Evolutionary conservation across 371 early-diverging fungal species (phyloP).

Genomic region (Catenaria anguillulae): DNA sequence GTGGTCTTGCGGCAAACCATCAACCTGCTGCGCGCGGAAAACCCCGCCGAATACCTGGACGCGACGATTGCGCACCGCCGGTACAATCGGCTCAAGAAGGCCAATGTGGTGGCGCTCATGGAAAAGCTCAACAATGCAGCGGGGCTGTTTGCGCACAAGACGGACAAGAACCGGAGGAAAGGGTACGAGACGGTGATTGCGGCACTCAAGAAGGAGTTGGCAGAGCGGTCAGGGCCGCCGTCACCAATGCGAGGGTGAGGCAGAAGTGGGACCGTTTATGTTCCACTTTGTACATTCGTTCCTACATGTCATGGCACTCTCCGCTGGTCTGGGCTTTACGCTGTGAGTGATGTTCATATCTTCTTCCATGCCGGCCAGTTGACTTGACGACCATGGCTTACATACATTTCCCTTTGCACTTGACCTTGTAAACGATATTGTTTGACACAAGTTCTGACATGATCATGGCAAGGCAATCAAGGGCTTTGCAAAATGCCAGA

Average conservation of each 20-base stretch:
- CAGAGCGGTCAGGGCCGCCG: neutral
- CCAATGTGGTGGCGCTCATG: slow-evolving; percentile 47
- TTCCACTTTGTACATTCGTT: too few species aligned
- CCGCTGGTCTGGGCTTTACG: too few species aligned
- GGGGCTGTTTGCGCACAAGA: slow-evolving; percentile 6
- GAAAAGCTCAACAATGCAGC: slow-evolving; percentile 42
- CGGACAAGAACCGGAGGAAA: slow-evolving; percentile 7
- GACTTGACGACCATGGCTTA: too few species aligned
- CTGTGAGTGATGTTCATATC: too few species aligned
- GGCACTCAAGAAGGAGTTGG: slow-evolving; percentile 5
- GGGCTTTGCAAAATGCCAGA: too few species aligned
- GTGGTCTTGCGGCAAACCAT: slow-evolving; percentile 55
- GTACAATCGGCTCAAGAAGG: slow-evolving; percentile 43
- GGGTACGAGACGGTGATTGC: slow-evolving; percentile 5
- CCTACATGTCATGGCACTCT: too few species aligned
- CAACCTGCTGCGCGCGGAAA: slow-evolving; percentile 43
- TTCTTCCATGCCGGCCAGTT: too few species aligned
- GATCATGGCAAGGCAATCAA: too few species aligned
- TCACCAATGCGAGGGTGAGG: neutral
- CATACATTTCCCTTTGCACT: too few species aligned
- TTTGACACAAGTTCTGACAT: too few species aligned
- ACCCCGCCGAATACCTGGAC: slow-evolving; percentile 54
- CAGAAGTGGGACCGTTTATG: too few species aligned
- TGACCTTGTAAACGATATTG: too few species aligned
- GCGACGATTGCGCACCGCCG: slow-evolving; percentile 39